A percentile compares a stretch with the other conserved stretches of the same genome.
Conservation (phyloP, 1,139 yeast genomes). For the Debaryomyces nepalensis region DNA sequence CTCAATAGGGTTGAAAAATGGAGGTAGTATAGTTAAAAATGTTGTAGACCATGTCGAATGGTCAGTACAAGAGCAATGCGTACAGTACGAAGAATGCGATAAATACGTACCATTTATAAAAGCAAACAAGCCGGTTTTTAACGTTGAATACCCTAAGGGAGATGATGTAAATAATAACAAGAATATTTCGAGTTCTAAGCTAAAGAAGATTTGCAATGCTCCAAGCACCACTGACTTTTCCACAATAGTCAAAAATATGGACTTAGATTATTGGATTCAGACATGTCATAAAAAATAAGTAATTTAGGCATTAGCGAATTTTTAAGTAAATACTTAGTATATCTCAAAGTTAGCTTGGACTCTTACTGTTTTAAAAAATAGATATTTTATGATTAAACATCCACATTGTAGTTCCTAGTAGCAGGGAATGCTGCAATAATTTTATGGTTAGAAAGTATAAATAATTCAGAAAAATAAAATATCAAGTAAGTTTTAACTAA, state of each 20-base stretch:
- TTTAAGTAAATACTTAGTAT: too few relatives aligned
- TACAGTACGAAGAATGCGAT: constrained; percentile 25
- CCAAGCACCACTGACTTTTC: constrained; percentile 20
- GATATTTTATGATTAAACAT: too few relatives aligned
- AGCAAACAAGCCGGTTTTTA: constrained; percentile 24
- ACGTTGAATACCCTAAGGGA: constrained; percentile 28
- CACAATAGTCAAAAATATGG: constrained; percentile 26
- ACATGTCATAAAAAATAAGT: not conserved
- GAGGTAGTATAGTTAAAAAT: constrained; percentile 22
- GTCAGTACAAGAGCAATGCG: constrained; percentile 28
- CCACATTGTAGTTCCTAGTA: too few relatives aligned
- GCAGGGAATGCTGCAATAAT: too few relatives aligned
- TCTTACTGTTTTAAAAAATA: not conserved
- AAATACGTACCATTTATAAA: constrained; percentile 19
- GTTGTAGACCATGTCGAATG: constrained; percentile 22
- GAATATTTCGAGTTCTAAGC: constrained; percentile 12
- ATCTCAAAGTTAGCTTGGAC: too few relatives aligned
- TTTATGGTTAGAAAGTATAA: too few relatives aligned
- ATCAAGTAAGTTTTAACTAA: too few relatives aligned
- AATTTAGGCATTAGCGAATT: too few relatives aligned
- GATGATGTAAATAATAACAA: constrained; percentile 16
- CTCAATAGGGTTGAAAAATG: constrained; percentile 26
- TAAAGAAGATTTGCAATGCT: constrained; percentile 18
- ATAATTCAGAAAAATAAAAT: too few relatives aligned
- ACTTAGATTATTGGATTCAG: constrained; percentile 24